These are phyloP conservation scores for Nitzschia sp. DNA, from an alignment of 108 stramenopile genomes.

Conservation along the genomic window DNA sequence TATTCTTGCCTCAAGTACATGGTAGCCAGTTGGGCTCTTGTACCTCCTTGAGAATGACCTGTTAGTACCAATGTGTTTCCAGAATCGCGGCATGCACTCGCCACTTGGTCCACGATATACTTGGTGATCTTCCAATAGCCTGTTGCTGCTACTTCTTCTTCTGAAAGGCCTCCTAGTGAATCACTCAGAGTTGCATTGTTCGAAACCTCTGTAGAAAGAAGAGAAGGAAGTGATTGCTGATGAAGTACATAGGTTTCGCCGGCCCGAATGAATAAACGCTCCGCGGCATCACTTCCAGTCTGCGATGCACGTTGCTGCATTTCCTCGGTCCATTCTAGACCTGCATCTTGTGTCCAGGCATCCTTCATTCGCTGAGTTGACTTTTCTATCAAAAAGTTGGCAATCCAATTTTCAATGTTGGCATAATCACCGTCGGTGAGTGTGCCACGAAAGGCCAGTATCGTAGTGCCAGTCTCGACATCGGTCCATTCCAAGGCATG, in stretches of 20 bases:
- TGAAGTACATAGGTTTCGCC: background rate
- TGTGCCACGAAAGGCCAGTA: constrained; percentile 13
- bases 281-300: background rate
- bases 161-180: background rate
- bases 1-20: constrained; percentile 4
- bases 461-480: background rate
- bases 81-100: background rate
- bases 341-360: constrained; percentile 9
- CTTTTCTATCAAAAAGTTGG: constrained; percentile 6
- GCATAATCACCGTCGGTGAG: constrained; percentile 12
- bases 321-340: constrained; percentile 10
- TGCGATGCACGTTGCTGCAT: constrained; percentile 1
- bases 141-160: constrained; percentile 2
- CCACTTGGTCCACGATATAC: constrained; percentile 5
- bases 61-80: constrained; percentile 5
- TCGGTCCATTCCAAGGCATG: constrained; percentile 14
- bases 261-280: background rate
- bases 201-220: background rate
- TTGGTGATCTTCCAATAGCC: constrained; percentile 20
- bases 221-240: background rate
- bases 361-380: constrained; percentile 13
- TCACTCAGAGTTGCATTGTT: background rate
- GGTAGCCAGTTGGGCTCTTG: constrained; percentile 11
- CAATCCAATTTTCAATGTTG: constrained; percentile 23
- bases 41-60: constrained; percentile 18